These are phyloP conservation scores for Venturia effusa DNA, from an alignment of 2,329 filamentous ascomycete species.

Conservation along the genomic window DNA sequence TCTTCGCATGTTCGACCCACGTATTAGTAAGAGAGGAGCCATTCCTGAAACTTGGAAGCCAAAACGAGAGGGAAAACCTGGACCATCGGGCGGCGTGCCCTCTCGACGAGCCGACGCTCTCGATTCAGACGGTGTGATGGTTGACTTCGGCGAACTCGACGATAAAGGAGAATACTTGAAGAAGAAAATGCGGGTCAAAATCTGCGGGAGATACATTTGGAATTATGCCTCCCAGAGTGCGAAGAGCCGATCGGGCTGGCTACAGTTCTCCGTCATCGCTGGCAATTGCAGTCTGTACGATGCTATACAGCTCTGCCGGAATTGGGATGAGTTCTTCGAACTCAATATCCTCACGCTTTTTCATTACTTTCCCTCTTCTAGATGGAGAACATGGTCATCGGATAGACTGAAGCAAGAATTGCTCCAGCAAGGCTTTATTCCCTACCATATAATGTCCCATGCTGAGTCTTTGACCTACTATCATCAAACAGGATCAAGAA, in stretches of 20 bases:
- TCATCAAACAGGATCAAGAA: background rate
- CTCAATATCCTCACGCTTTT: slow-evolving; percentile 31
- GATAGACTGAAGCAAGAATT: slow-evolving; percentile 18
- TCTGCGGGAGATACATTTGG: slow-evolving; percentile 40
- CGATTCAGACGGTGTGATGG: background rate
- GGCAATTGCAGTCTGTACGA: background rate
- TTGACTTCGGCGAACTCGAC: slow-evolving; percentile 12
- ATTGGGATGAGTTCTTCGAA: background rate
- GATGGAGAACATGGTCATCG: slow-evolving; percentile 28
- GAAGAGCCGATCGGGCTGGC: slow-evolving; percentile 38
- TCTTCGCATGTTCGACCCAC: slow-evolving; percentile 13
- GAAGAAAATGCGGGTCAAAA: slow-evolving; percentile 33
- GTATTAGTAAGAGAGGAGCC: slow-evolving; percentile 21
- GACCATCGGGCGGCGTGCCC: background rate
- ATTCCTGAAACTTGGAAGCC: slow-evolving; percentile 12
- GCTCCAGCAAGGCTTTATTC: background rate
- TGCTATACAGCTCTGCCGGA: background rate
- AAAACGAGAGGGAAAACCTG: background rate
- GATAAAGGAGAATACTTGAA: slow-evolving; percentile 22
- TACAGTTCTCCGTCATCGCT: slow-evolving; percentile 41
- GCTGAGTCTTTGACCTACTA: background rate
- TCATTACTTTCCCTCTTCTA: slow-evolving; percentile 37
- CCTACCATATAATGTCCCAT: background rate
- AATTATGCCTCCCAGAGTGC: slow-evolving; percentile 39
- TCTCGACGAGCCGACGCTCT: background rate